These are phyloP conservation scores for Trametes coccinea DNA, from an alignment of 768 basidiomycete species.

Conservation along the genomic window DNA sequence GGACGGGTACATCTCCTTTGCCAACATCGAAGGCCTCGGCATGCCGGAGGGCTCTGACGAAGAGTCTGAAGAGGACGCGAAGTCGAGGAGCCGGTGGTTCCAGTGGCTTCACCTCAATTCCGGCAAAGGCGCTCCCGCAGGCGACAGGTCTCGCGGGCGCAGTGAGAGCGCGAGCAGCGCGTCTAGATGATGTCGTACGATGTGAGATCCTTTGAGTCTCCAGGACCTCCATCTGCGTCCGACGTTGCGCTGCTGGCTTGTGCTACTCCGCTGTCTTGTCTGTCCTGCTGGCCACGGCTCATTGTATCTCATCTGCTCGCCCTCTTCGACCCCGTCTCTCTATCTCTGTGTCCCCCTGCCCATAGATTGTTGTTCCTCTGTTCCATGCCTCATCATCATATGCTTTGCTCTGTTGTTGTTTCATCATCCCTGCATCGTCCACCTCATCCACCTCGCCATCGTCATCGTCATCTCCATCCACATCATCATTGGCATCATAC, in stretches of 20 bases:
- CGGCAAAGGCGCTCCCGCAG: constrained; percentile 7
- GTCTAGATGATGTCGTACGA: constrained; percentile 16
- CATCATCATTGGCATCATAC: neutral
- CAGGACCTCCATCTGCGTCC: constrained; percentile 7
- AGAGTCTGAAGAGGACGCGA: constrained; percentile 27
- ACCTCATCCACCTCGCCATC: constrained; percentile 2
- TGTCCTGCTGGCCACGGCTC: constrained; percentile 18
- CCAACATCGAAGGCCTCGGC: constrained; percentile 66
- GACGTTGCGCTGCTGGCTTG: constrained; percentile 12
- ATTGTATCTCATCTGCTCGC: neutral
- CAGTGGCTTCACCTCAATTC: constrained; percentile 22
- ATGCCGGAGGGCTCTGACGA: constrained; percentile 49
- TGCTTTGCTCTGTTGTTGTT: constrained; percentile 16
- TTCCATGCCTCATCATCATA: constrained; percentile 5
- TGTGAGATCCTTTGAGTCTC: constrained; percentile 2
- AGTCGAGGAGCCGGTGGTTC: constrained; percentile 27
- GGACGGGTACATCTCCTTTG: constrained; percentile 69
- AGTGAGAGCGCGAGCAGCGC: constrained; percentile 23
- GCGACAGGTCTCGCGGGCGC: constrained; percentile 11
- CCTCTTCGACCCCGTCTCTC: neutral
- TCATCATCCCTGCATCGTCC: constrained; percentile 8
- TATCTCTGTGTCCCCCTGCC: neutral
- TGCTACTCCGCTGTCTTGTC: constrained; percentile 6
- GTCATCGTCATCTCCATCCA: constrained; percentile 3
- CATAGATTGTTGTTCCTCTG: constrained; percentile 5